Evolutionary conservation across 192 early-diverging fungal species (phyloP), one percentile per base, ranked within the genome.

Genomic region (Phycomyces nitens): DNA sequence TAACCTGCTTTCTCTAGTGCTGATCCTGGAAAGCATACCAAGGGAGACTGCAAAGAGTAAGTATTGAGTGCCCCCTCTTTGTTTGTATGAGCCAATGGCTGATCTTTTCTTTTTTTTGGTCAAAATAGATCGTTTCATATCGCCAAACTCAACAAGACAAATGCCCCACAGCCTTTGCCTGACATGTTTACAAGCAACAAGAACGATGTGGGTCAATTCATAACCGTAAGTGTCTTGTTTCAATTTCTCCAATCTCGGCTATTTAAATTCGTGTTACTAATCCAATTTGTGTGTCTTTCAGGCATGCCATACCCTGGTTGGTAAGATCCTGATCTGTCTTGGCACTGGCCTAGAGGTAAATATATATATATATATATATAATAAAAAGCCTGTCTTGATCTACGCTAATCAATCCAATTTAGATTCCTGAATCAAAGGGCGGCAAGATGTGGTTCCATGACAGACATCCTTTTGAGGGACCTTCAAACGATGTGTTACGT

Each of bases 11-110:
- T 34, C n/a, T 12, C 55, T 47, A 77, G 75, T 20, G 60, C 75
- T 16, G 75, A 77, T 52, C 70, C 74, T 49, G 56, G 67, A 60
- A 65, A 69, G 14, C 73, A 77, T 39, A 71, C 44, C 2, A 49
- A 67, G 5, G 72, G 72, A 16, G 84, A 86, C 63, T 58, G 62
- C 58, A 86, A 86, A 69, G 84, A 86, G 78, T 78, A 74, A 64
- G 71, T 47, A 6, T 5, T 5, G n/a, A n/a, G n/a, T n/a, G n/a
- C n/a, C n/a, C n/a, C n/a, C n/a, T n/a, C n/a, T n/a, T n/a, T n/a
- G n/a, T n/a, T n/a, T n/a, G n/a, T n/a, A n/a, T n/a, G n/a, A n/a
- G 6, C 23, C 40, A 11, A 6, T 18, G n/a, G n/a, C n/a, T n/a
- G n/a, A n/a, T n/a, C n/a, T n/a, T n/a, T n/a, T n/a, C n/a, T n/a